These are phyloP conservation scores for Filosporella fistucella DNA, from an alignment of 495 filamentous ascomycete genomes.

Conservation along the genomic window DNA sequence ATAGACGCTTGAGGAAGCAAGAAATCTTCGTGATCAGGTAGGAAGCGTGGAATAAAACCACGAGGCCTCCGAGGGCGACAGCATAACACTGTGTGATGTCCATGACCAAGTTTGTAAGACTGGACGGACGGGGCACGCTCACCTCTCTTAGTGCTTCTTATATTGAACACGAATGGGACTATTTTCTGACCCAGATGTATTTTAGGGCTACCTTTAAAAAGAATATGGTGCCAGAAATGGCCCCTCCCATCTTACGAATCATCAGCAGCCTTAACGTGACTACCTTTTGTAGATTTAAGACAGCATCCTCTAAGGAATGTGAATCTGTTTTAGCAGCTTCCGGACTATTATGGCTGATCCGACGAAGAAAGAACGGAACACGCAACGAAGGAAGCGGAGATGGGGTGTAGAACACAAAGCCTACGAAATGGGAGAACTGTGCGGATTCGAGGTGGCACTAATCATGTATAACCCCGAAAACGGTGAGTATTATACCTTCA, in stretches of 20 bases:
- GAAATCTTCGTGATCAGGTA: background rate
- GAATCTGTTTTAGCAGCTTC: too few species aligned
- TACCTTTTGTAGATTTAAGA: background rate
- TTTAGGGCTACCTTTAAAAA: background rate
- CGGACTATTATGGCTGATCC: too few species aligned
- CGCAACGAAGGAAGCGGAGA: background rate
- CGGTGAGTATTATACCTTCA: too few species aligned
- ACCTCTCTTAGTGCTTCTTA: background rate
- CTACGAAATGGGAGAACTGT: background rate
- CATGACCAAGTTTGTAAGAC: background rate
- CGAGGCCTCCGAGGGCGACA: background rate
- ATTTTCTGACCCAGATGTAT: background rate
- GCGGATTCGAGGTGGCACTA: too few species aligned
- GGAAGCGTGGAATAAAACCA: background rate
- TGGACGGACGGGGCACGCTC: background rate
- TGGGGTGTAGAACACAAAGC: background rate
- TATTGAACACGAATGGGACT: background rate
- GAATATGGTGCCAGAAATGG: background rate
- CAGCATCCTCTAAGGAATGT: too few species aligned
- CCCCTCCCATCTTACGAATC: background rate
- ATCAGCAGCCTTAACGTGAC: background rate
- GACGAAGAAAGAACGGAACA: background rate
- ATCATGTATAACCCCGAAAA: too few species aligned
- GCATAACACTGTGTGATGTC: background rate
- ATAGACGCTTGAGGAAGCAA: background rate